Conservation (phyloP, 208 protist genomes). For the Crithidia fasciculata region DNA sequence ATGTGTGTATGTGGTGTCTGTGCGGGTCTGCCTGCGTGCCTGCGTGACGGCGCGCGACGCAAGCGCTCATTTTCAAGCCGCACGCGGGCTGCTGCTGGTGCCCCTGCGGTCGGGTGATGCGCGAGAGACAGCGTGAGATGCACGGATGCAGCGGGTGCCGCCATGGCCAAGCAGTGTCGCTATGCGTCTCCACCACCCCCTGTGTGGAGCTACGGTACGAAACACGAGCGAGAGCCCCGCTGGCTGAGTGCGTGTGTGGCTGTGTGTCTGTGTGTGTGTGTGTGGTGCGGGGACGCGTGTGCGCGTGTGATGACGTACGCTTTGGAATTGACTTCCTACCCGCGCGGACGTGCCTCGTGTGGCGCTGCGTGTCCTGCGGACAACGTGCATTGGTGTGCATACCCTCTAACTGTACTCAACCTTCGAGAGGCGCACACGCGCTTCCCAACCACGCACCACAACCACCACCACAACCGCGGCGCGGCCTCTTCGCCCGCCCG, state of each 20-base stretch:
- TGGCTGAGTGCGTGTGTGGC: background rate
- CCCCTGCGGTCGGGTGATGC: constrained; percentile 28
- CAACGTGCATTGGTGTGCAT: constrained; percentile 37
- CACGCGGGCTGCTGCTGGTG: constrained; percentile 26
- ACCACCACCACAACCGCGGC: background rate
- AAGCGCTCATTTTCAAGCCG: constrained; percentile 40
- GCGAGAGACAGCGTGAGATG: background rate
- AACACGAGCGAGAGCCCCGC: constrained; percentile 29
- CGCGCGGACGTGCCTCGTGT: constrained; percentile 17
- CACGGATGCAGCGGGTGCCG: background rate
- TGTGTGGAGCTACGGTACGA: constrained; percentile 34
- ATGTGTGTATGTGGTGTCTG: no score
- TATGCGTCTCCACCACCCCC: constrained; percentile 24
- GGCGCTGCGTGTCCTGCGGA: constrained; percentile 20
- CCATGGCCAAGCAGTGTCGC: constrained; percentile 22
- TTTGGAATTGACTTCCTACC: constrained; percentile 27
- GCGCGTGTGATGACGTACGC: constrained; percentile 48
- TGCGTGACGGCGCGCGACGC: background rate
- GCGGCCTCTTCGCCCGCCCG: background rate
- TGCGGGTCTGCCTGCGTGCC: no score
- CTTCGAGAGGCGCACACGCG: constrained; percentile 21
- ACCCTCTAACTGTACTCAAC: constrained; percentile 31
- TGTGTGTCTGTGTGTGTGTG: constrained; percentile 24
- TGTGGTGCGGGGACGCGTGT: constrained; percentile 55
- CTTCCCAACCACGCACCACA: background rate